Base-by-base conservation (phyloP, 768 basidiomycete genomes). In the Tylopilus rubrobrunneus region DNA sequence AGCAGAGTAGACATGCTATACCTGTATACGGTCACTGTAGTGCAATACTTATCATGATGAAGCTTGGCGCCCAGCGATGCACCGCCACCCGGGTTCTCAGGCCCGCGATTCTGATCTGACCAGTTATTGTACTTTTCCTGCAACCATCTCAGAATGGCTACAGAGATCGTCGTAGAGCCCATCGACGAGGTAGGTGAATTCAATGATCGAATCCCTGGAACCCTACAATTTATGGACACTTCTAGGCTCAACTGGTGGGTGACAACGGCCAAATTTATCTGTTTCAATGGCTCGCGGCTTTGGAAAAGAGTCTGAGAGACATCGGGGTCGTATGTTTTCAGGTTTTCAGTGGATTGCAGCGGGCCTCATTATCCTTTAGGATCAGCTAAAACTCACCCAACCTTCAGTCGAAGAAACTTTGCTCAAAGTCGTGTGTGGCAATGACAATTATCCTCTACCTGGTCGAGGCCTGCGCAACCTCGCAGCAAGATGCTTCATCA, bases 381-480 rank as follows among this genome's bases (percentile, higher is more conserved):
- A 81, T 51, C 77, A 81, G 21, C 65, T 94, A 44, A 92, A 89
- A 66, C 62, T 78, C 1, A 68, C 74, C 4, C 92, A 94, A 65
- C 53, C 77, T 1, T 74, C 74, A 12, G 66, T 93, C 6, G 88
- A 91, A 62, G 73, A 77, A 7, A 74, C 76, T 0, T 71, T 94
- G 39, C 71, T 91, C 57, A 87, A 87, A 61, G 73, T 92, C 46
- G 73, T 92, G 19, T 75, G 82, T 15, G 82, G 83, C 2, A 74
- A 82, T 0, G 75, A 83, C 7, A 78, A 77, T 11, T 87, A 85
- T 60, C 91, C 94, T n/a, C 69, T 79, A 28, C 95, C 96, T 1
- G 96, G 96, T 42, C 86, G 94, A 10, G 91, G 92, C 3, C 72
- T 93, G 41, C 82, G 96, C 39, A 86, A 87, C 53, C 75, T 92